phyloP scores from a whole-genome alignment of 352 stramenopile species.

The Pythium periplocum region DNA sequence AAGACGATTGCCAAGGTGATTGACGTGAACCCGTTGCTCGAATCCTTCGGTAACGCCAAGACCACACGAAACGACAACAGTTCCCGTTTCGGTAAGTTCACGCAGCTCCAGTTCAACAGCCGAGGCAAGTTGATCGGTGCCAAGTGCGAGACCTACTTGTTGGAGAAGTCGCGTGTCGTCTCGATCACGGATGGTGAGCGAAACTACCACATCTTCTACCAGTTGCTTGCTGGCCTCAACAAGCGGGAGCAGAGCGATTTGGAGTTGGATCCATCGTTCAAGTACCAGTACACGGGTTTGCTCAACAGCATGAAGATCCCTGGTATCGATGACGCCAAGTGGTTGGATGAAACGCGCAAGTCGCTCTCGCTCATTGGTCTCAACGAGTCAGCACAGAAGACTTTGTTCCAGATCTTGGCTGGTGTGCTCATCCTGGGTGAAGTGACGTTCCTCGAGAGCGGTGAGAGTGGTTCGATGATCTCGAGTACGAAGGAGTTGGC shows the following conservation, averaged over 20 bases:
- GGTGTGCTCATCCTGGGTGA: conserved; percentile 96
- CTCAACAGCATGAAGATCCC: conserved; percentile 78
- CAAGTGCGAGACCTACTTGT: conserved; percentile 92
- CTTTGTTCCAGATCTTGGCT: conserved; percentile 80
- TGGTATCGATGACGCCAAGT: conserved; percentile 82
- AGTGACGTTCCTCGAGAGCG: conserved; percentile 84
- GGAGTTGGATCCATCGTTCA: conserved; percentile 51
- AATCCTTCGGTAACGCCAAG: conserved; percentile 94
- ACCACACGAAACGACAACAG: conserved; percentile 93
- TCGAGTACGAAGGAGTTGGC: conserved; percentile 54
- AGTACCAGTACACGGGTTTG: conserved; percentile 72
- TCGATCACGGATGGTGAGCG: conserved; percentile 93
- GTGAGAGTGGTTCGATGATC: conserved; percentile 70
- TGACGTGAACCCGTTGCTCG: conserved; percentile 89
- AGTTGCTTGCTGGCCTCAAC: conserved; percentile 77
- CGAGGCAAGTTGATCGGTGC: conserved; percentile 76
- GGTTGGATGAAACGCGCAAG: conserved; percentile 71
- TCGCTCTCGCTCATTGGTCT: conserved; percentile 79
- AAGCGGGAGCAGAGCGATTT: conserved; percentile 48
- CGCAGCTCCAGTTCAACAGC: conserved; percentile 83
- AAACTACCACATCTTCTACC: conserved; percentile 99
- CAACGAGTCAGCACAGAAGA: conserved; percentile 41
- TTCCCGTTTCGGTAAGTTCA: conserved; percentile 89
- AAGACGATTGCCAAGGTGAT: conserved; percentile 90
- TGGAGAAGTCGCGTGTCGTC: conserved; percentile 95